phyloP scores from a whole-genome alignment of 176 grass and related monocot genomes.

The Luzula sylvatica region DNA sequence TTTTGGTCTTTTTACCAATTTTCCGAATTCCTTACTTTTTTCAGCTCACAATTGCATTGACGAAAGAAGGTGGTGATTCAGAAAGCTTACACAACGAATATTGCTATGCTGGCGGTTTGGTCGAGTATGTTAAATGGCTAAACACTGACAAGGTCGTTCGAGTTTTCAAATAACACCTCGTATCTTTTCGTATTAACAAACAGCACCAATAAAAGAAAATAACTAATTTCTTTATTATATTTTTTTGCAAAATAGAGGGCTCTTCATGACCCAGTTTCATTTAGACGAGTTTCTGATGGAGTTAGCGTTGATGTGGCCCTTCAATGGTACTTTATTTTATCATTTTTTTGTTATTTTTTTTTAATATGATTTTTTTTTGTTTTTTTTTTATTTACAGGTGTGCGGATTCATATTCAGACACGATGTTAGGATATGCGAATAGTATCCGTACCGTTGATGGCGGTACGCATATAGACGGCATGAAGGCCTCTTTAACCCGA shows the following conservation, averaged over 20 bases:
- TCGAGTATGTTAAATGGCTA: constrained; percentile 97
- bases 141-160: constrained; percentile 95
- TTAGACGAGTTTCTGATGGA: constrained; percentile 63
- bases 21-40: background rate
- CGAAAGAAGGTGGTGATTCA: constrained; percentile 53
- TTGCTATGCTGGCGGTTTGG: constrained; percentile 83
- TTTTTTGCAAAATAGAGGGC: constrained; percentile 38
- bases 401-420: constrained; percentile 91
- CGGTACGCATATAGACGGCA: constrained; percentile 94
- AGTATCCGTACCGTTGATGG: constrained; percentile 97
- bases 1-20: background rate
- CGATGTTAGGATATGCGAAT: constrained; percentile 89
- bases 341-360: background rate
- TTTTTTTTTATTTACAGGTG: constrained; percentile 49
- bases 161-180: background rate
- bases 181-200: too few species aligned
- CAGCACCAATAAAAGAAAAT: background rate
- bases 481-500: constrained; percentile 84
- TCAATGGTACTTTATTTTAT: constrained; percentile 66
- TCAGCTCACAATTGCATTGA: constrained; percentile 81
- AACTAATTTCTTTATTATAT: background rate
- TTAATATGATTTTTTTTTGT: too few species aligned
- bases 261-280: constrained; percentile 73
- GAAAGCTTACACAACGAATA: constrained; percentile 68
- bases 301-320: constrained; percentile 77